These are phyloP conservation scores for Phytophthora litchii DNA, from an alignment of 352 stramenopile genomes.

Conservation along the genomic window DNA sequence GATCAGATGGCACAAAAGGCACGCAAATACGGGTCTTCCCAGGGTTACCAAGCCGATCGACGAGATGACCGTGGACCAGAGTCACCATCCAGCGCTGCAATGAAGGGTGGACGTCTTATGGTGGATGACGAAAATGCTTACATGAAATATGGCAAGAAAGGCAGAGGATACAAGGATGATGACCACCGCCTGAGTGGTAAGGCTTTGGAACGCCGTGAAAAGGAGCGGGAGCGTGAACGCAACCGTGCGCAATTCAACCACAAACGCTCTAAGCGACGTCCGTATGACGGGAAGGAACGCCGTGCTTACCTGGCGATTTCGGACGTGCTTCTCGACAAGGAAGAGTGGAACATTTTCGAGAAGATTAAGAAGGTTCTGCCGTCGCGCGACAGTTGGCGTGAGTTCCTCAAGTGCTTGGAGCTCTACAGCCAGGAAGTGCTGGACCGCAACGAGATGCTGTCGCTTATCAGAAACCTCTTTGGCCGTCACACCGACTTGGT, in stretches of 20 bases:
- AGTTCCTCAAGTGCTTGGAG: constrained; percentile 99
- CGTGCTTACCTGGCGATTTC: constrained; percentile 74
- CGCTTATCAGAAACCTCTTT: constrained; percentile 89
- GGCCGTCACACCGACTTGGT: constrained; percentile 85
- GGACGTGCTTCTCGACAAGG: constrained; percentile 83
- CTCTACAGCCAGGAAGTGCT: constrained; percentile 98
- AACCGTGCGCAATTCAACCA: constrained; percentile 78
- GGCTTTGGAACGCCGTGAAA: constrained; percentile 69
- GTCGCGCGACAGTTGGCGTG: constrained; percentile 93
- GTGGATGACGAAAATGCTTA: constrained; percentile 50
- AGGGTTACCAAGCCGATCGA: constrained; percentile 46
- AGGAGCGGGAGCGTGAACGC: constrained; percentile 76
- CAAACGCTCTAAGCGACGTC: constrained; percentile 70
- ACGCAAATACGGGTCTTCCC: constrained; percentile 45
- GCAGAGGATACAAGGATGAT: constrained; percentile 62
- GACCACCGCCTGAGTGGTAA: constrained; percentile 61
- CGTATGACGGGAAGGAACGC: constrained; percentile 79
- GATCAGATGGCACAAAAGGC: constrained; percentile 62
- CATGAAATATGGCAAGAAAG: constrained; percentile 52
- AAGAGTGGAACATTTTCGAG: constrained; percentile 94
- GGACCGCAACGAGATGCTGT: constrained; percentile 87
- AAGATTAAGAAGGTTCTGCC: constrained; percentile 94
- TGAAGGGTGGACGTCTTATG: constrained; percentile 54
- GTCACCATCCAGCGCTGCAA: constrained; percentile 58
- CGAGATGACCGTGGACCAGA: constrained; percentile 53